These are phyloP conservation scores for Calycina herbarum DNA, from an alignment of 2,329 filamentous ascomycete genomes.

Conservation along the genomic window DNA sequence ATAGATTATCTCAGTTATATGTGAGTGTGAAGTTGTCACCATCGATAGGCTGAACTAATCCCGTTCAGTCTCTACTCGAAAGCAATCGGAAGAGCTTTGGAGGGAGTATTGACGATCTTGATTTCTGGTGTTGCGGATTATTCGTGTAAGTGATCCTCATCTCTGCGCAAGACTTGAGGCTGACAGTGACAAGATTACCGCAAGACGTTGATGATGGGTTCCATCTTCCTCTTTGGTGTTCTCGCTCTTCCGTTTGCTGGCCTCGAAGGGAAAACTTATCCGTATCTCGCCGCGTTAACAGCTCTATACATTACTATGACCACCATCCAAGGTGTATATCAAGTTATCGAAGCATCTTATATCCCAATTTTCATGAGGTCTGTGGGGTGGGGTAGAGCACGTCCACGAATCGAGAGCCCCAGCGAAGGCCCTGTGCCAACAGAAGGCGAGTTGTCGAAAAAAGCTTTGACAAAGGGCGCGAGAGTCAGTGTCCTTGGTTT, in stretches of 20 bases:
- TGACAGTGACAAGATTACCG: constrained; percentile 7
- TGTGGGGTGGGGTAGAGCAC: constrained; percentile 10
- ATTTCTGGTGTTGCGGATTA: constrained; percentile 10
- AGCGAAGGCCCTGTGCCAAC: background rate
- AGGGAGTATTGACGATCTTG: constrained; percentile 9
- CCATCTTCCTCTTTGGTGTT: constrained; percentile 8
- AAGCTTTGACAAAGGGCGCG: constrained; percentile 7
- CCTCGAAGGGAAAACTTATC: background rate
- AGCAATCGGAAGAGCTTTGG: constrained; percentile 9
- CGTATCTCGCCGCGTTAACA: constrained; percentile 3
- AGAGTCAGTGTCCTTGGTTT: constrained; percentile 13
- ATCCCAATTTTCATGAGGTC: constrained; percentile 12
- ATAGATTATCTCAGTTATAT: constrained; percentile 14
- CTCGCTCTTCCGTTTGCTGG: constrained; percentile 11
- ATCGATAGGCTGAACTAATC: background rate
- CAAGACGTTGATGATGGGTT: constrained; percentile 9
- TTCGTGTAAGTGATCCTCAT: constrained; percentile 3
- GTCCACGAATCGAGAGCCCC: background rate
- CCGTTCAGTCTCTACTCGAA: constrained; percentile 5
- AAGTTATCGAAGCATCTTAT: constrained; percentile 8
- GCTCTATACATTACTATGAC: constrained; percentile 6
- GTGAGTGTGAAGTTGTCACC: background rate
- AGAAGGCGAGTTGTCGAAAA: constrained; percentile 4
- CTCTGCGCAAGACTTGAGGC: too few species aligned
- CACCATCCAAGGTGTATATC: constrained; percentile 12